phyloP scores from a whole-genome alignment of 2,329 filamentous ascomycete species.

The Fusarium sterilihyphosum region DNA sequence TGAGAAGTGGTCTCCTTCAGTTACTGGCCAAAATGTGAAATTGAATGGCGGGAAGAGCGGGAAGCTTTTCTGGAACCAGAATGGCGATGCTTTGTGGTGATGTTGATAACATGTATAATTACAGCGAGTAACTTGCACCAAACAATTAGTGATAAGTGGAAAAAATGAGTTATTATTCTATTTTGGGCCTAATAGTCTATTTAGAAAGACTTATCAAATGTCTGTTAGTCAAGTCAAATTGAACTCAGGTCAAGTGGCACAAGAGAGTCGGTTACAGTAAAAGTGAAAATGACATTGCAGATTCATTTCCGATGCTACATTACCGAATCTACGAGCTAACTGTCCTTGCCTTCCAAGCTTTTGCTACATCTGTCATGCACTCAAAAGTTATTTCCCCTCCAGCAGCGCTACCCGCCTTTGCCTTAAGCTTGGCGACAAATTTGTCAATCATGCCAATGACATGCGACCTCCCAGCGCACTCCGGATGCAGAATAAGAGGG shows the following conservation, averaged over 20 bases:
- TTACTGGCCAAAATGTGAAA: background rate
- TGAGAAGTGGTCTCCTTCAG: background rate
- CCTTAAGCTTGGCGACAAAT: background rate
- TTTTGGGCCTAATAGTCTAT: no score
- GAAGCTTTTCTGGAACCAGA: background rate
- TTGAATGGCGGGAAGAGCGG: fast-evolving
- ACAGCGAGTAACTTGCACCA: no score
- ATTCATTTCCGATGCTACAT: fast-evolving
- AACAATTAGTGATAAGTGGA: no score
- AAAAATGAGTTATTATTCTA: no score
- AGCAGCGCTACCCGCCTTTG: background rate
- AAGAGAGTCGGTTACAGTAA: no score
- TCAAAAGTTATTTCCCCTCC: background rate
- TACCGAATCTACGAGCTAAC: background rate
- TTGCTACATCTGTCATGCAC: background rate
- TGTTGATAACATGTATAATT: no score
- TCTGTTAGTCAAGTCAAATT: no score
- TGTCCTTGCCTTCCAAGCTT: background rate
- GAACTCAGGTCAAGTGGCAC: fast-evolving
- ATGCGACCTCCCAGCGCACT: background rate
- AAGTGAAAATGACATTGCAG: fast-evolving
- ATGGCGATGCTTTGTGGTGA: background rate
- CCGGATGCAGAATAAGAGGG: background rate
- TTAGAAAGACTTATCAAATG: background rate
- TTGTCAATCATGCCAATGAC: background rate